A percentile compares a stretch with the other conserved stretches of the same genome.
phyloP scores from a whole-genome alignment of 352 stramenopile species.

The Pythium aquatile region DNA sequence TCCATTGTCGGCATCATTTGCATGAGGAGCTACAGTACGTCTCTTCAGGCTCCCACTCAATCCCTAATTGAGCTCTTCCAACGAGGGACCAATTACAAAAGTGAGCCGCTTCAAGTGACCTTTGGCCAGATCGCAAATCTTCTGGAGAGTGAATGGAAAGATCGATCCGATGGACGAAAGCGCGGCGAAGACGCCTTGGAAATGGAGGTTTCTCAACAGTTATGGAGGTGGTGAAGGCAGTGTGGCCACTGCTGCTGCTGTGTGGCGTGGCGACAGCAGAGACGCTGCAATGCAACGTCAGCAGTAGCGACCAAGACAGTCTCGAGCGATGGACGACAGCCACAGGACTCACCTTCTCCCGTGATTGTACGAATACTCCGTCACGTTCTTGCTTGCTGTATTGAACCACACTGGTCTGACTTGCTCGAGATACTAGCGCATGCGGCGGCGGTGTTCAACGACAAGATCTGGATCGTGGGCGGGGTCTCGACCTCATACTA shows the following conservation, averaged over 20 bases:
- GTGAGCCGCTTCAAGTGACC: conserved; percentile 5
- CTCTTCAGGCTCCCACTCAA: not conserved
- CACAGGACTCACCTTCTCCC: conserved; percentile 54
- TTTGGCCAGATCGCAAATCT: not conserved
- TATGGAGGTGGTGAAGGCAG: not conserved
- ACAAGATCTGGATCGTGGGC: conserved; percentile 71
- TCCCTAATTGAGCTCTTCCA: not conserved
- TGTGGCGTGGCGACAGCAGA: not conserved
- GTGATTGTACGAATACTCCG: conserved; percentile 45
- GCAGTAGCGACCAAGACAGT: conserved; percentile 36
- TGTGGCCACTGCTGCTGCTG: not conserved
- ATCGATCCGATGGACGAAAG: not conserved
- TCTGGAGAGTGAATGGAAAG: not conserved
- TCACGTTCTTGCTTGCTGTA: not conserved
- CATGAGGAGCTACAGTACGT: not conserved
- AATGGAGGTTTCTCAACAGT: not conserved
- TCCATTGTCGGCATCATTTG: not conserved
- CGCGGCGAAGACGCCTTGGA: not conserved
- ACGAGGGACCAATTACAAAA: not conserved
- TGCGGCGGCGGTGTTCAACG: conserved; percentile 51
- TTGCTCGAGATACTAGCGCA: conserved; percentile 36
- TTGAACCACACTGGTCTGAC: too few relatives aligned
- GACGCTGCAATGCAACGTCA: conserved; percentile 51
- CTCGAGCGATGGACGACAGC: conserved; percentile 53
- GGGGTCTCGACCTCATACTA: conserved; percentile 75